Evolutionary conservation across 2,329 filamentous ascomycete genomes (phyloP).

Genomic region (Talaromyces rugulosus): DNA sequence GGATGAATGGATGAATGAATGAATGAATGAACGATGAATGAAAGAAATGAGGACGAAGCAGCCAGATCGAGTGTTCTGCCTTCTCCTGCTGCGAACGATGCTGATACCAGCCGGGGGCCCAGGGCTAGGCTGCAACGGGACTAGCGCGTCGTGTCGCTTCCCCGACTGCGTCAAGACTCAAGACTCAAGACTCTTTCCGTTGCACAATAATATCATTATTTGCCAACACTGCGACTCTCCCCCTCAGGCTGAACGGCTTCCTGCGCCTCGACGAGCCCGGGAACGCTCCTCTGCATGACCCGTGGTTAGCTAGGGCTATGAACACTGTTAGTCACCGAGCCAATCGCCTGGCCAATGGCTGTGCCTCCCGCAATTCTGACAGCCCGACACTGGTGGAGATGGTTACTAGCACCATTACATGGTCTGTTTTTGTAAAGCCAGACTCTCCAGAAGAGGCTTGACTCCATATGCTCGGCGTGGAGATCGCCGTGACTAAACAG

Average conservation of each 20-base stretch:
- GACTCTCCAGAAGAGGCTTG: background rate
- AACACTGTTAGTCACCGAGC: background rate
- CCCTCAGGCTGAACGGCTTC: too few species aligned
- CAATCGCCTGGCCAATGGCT: background rate
- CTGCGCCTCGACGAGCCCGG: too few species aligned
- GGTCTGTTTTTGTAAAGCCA: background rate
- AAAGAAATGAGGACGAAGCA: background rate
- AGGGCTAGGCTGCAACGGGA: background rate
- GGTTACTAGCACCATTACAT: background rate
- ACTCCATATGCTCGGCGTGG: background rate
- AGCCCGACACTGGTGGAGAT: background rate
- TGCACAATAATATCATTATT: too few species aligned
- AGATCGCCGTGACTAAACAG: background rate
- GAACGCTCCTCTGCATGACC: too few species aligned
- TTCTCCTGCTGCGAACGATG: background rate
- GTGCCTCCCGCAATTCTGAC: background rate
- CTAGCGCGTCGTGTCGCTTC: background rate
- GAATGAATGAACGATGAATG: background rate
- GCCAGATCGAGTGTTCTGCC: background rate
- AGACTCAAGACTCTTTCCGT: too few species aligned
- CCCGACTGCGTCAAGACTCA: too few species aligned
- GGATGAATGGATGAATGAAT: background rate
- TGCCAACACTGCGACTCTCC: too few species aligned
- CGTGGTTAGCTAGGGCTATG: background rate
- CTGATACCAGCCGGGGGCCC: background rate